Evolutionary conservation across 805 yeast species (phyloP).

Genomic region (Saturnispora halmiae): DNA sequence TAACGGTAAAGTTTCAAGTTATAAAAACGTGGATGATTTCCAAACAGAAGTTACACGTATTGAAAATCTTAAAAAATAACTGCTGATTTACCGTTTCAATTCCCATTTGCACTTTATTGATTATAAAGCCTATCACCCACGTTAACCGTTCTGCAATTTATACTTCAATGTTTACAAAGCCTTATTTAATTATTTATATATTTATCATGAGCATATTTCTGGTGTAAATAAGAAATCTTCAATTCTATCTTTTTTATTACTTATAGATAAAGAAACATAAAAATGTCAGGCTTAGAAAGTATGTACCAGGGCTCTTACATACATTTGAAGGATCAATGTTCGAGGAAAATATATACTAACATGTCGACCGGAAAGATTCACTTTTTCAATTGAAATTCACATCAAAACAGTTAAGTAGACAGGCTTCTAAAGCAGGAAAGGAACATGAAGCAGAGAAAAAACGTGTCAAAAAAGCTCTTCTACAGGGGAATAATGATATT

Average conservation of each 20-base stretch:
- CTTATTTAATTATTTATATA: not conserved
- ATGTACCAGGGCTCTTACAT: too few relatives aligned
- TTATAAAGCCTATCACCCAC: too few relatives aligned
- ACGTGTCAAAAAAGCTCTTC: slow-evolving; percentile 80
- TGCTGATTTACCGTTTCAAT: not conserved
- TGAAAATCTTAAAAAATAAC: slow-evolving; percentile 17
- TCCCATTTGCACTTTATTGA: too few relatives aligned
- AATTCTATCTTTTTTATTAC: too few relatives aligned
- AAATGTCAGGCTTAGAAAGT: slow-evolving; percentile 37
- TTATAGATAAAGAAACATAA: not conserved
- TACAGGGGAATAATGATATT: slow-evolving; percentile 81
- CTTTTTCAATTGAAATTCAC: slow-evolving; percentile 74
- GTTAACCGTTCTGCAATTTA: too few relatives aligned
- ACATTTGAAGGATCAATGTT: too few relatives aligned
- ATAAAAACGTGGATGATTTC: slow-evolving; percentile 38
- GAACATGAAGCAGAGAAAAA: slow-evolving; percentile 84
- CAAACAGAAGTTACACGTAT: slow-evolving; percentile 28
- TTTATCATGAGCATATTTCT: slow-evolving; percentile 6
- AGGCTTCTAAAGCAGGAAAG: slow-evolving; percentile 82
- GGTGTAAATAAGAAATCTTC: too few relatives aligned
- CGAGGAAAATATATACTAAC: slow-evolving; percentile 10
- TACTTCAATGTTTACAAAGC: too few relatives aligned
- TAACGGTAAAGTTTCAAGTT: slow-evolving; percentile 32
- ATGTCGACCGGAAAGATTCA: slow-evolving; percentile 35
- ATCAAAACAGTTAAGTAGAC: slow-evolving; percentile 84